phyloP scores from a whole-genome alignment of 2,329 filamentous ascomycete species.

The Botrytis sinoallii region DNA sequence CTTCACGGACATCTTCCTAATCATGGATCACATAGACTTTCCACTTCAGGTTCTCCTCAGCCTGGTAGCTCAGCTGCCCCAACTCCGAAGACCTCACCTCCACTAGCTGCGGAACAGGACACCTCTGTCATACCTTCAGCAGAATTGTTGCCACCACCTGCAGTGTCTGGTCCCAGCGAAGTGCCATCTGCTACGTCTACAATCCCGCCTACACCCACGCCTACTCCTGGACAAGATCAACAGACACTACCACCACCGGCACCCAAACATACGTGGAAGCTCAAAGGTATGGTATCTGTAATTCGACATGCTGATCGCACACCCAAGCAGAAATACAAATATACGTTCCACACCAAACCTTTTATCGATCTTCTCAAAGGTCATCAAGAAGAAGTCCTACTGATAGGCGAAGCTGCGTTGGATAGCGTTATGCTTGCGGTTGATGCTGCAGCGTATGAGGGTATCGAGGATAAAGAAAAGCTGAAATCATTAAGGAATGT shows the following conservation, averaged over 20 bases:
- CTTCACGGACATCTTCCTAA: constrained; percentile 47
- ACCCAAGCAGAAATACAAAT: constrained; percentile 99
- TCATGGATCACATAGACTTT: constrained; percentile 36
- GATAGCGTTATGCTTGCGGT: constrained; percentile 88
- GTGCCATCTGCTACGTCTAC: constrained; percentile 27
- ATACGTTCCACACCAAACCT: constrained; percentile 94
- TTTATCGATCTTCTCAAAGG: constrained; percentile 94
- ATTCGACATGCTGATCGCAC: constrained; percentile 95
- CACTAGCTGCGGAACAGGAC: constrained; percentile 28
- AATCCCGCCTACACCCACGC: constrained; percentile 27
- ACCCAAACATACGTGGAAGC: constrained; percentile 92
- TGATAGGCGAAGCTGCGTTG: constrained; percentile 87
- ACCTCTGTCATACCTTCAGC: constrained; percentile 29
- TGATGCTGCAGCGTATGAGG: constrained; percentile 71
- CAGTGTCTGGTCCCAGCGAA: constrained; percentile 22
- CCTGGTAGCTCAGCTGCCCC: constrained; percentile 38
- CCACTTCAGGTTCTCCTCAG: constrained; percentile 43
- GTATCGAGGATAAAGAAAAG: constrained; percentile 81
- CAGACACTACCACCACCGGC: constrained; percentile 50
- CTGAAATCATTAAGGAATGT: constrained; percentile 83
- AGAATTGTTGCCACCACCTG: constrained; percentile 33
- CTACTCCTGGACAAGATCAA: constrained; percentile 19
- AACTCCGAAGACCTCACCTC: constrained; percentile 35
- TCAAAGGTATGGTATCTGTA: constrained; percentile 96
- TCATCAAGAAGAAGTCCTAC: constrained; percentile 91